Base-by-base conservation (phyloP, 192 early-diverging fungal species). In the Backusella macrospora region DNA sequence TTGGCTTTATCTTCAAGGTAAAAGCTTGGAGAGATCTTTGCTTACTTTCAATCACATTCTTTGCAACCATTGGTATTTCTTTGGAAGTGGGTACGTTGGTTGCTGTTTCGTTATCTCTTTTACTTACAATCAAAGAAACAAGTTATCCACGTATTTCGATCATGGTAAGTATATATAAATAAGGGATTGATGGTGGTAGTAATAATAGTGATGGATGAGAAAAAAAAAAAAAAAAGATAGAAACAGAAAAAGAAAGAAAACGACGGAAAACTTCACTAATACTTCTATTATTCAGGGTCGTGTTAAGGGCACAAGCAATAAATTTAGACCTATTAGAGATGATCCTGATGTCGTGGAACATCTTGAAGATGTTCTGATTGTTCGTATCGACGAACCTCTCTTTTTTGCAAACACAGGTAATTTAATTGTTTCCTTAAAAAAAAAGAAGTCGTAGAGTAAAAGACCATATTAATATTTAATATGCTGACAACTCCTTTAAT, bases 41-140 rank as follows among this genome's bases (percentile, higher is more conserved):
- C 1, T 80, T 98, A 44, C 81, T 98, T 62, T 78, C 92, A 37
- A 80, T 97, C 73, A 99, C 96, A 21, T 99, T 98, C 73, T 73
- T 93, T 8, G 84, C 94, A 13, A 99, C 97, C n/a, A 88, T 98
- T 48, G 79, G 93, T 15, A 84, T 98, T 4, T 96, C 95, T 6
- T 88, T 98, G 42, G 96, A 98, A 82, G 90, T 92, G 15, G 98
- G 98, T 38, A 98, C 96, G 6, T 76, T 99, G 70, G 76, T 99
- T 44, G 94, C 96, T 16, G 92, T 99, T 29, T 89, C 91, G 0
- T 82, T 95, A 9, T 96, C 94, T 6, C 88, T 99, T 65, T 71
- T 99, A 23, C 89, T 98, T 73, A 96, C 97, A 13, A 89, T 98
- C 55, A 95, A 96, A 82, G 89, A 96, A 63, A 96, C 96, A 6